A percentile compares a stretch with the other conserved stretches of the same genome.
These are phyloP conservation scores for Blastobotrys persicus DNA, from an alignment of 1,139 yeast species.

Conservation along the genomic window DNA sequence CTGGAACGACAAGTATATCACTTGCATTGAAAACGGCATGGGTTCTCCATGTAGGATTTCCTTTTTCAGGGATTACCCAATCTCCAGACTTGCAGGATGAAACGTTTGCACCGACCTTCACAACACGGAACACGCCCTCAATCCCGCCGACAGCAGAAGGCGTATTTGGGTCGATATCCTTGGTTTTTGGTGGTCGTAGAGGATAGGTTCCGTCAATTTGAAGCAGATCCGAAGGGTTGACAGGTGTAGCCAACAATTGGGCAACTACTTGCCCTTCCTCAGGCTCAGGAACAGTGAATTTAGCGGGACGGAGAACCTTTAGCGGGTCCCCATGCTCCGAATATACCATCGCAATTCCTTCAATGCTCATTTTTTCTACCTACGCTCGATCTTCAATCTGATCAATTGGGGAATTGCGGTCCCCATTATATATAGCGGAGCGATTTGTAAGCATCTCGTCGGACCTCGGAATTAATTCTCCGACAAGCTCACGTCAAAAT, in stretches of 20 bases:
- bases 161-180: conserved; percentile 50
- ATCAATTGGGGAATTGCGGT: too few relatives aligned
- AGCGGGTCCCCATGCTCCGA: conserved; percentile 4
- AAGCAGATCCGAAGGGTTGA: conserved; percentile 87
- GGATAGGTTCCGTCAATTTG: conserved; percentile 94
- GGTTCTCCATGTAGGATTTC: conserved; percentile 93
- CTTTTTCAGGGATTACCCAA: conserved; percentile 78
- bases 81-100: conserved; percentile 61
- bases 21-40: conserved; percentile 49
- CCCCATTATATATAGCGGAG: too few relatives aligned
- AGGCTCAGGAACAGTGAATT: conserved; percentile 34
- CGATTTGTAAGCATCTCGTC: too few relatives aligned
- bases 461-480: too few relatives aligned
- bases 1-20: conserved; percentile 47
- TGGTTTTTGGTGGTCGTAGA: conserved; percentile 61
- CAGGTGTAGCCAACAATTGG: conserved; percentile 75
- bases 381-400: too few relatives aligned
- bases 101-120: conserved; percentile 57
- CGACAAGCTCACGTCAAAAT: too few relatives aligned
- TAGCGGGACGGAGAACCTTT: conserved; percentile 1
- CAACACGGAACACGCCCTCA: conserved; percentile 86
- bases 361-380: neutral
- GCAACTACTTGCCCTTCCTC: conserved; percentile 48
- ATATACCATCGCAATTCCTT: neutral
- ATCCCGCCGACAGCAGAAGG: conserved; percentile 85